phyloP scores from a whole-genome alignment of 139 green algal genomes.

The Parachlorella kessleri region DNA sequence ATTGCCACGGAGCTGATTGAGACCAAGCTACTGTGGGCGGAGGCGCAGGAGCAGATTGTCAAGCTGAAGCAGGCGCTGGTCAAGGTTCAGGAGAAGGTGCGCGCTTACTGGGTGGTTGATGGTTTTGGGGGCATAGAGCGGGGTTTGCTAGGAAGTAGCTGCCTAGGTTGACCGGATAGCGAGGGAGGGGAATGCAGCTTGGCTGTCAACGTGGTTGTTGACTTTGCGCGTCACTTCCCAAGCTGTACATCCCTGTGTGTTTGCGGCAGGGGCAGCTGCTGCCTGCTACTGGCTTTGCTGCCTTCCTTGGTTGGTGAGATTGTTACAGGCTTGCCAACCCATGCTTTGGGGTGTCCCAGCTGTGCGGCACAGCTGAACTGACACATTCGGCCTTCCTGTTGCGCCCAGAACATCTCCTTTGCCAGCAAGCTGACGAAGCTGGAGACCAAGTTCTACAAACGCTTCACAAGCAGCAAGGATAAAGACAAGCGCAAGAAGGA shows the following conservation, averaged over 20 bases:
- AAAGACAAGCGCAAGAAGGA: background rate
- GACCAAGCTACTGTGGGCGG: conserved; percentile 43
- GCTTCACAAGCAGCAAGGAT: background rate
- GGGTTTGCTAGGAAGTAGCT: background rate
- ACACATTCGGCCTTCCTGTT: no score
- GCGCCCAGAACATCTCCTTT: conserved; percentile 27
- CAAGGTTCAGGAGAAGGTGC: conserved; percentile 34
- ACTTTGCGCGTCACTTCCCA: background rate
- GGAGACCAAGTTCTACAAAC: conserved; percentile 35
- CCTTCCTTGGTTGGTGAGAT: no score
- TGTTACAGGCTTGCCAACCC: no score
- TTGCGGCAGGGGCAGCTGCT: no score
- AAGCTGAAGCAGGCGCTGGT: conserved; percentile 37
- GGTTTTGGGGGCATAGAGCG: no score
- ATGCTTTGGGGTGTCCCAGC: no score
- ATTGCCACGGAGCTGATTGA: conserved; percentile 40
- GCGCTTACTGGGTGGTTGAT: no score
- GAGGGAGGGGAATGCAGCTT: no score
- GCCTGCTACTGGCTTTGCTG: background rate
- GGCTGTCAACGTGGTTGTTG: no score
- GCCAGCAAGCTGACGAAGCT: conserved; percentile 36
- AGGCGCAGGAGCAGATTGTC: conserved; percentile 44
- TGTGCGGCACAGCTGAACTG: no score
- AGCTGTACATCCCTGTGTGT: background rate
- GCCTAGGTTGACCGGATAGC: background rate